Percentiles rank a stretch among this genome's conserved stretches.
Evolutionary conservation across 352 stramenopile species (phyloP).

Genomic region (Pythium chondricola): DNA sequence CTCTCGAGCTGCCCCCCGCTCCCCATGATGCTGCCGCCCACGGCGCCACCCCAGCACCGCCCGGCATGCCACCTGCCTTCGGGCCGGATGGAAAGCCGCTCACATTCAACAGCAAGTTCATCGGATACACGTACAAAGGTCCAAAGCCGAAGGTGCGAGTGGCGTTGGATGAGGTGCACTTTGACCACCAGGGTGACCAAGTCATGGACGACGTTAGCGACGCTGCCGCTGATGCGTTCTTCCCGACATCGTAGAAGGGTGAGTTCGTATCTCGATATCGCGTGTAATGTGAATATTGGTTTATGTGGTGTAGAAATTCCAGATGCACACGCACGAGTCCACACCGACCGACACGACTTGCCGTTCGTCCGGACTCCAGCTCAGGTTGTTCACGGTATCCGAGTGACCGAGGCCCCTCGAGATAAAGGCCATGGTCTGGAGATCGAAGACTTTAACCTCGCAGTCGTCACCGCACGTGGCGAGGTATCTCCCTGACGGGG

Average conservation of each 20-base stretch:
- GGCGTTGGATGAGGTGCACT: conserved; percentile 68
- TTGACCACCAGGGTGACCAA: conserved; percentile 33
- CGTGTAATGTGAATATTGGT: too few species aligned
- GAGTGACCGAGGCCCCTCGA: conserved; percentile 57
- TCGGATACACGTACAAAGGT: conserved; percentile 87
- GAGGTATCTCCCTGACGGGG: conserved; percentile 66
- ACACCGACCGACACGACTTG: conserved; percentile 87
- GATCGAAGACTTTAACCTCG: conserved; percentile 75
- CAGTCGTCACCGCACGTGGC: conserved; percentile 79
- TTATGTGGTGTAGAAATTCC: conserved; percentile 80
- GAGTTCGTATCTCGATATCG: neutral
- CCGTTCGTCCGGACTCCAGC: conserved; percentile 89
- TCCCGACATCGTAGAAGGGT: neutral
- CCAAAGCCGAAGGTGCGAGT: conserved; percentile 81
- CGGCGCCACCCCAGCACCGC: conserved; percentile 17
- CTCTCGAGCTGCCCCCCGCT: conserved; percentile 35
- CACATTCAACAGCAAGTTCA: conserved; percentile 87
- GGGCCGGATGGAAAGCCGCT: conserved; percentile 73
- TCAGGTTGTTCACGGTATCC: conserved; percentile 56
- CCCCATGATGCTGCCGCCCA: conserved; percentile 26
- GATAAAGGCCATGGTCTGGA: conserved; percentile 41
- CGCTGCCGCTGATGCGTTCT: conserved; percentile 1
- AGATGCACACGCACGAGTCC: conserved; percentile 88
- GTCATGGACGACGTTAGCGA: conserved; percentile 16
- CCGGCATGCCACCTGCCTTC: conserved; percentile 35